These are phyloP conservation scores for Mortierella claussenii DNA, from an alignment of 192 early-diverging fungal genomes.

Conservation along the genomic window DNA sequence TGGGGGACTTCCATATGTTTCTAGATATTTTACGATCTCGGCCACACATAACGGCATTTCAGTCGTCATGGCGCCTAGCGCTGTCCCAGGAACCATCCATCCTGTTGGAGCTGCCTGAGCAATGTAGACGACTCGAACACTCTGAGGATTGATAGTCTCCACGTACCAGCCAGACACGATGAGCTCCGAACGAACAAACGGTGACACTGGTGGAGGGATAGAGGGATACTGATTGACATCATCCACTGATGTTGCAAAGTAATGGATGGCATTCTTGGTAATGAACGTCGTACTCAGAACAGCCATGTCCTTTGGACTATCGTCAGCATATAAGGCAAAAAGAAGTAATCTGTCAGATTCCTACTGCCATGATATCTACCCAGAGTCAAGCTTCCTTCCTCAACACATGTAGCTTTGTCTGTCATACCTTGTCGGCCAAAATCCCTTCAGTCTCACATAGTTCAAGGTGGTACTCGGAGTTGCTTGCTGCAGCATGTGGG, in stretches of 20 bases:
- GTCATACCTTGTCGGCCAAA: constrained; percentile 58
- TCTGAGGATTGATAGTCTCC: constrained; percentile 32
- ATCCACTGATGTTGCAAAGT: constrained; percentile 46
- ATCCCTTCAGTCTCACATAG: constrained; percentile 56
- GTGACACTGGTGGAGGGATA: constrained; percentile 44
- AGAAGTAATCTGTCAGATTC: too few species aligned
- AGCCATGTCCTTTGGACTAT: constrained; percentile 53
- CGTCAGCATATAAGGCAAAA: background rate
- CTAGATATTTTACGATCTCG: constrained; percentile 45
- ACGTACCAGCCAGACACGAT: constrained; percentile 48
- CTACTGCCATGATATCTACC: too few species aligned
- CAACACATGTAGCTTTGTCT: too few species aligned
- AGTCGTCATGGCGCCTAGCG: constrained; percentile 41
- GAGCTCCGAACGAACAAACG: constrained; percentile 46
- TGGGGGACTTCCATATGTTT: constrained; percentile 41
- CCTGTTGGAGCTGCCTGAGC: constrained; percentile 48
- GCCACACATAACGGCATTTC: constrained; percentile 48
- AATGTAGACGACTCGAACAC: constrained; percentile 50
- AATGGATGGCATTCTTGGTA: constrained; percentile 46
- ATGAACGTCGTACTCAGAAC: constrained; percentile 52
- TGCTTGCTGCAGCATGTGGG: constrained; percentile 42
- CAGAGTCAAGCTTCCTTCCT: background rate
- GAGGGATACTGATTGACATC: constrained; percentile 37
- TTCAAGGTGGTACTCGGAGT: constrained; percentile 53
- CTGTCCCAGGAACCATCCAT: constrained; percentile 55